Conservation (phyloP, 2,329 filamentous ascomycete genomes). For the Colletotrichum sp. region DNA sequence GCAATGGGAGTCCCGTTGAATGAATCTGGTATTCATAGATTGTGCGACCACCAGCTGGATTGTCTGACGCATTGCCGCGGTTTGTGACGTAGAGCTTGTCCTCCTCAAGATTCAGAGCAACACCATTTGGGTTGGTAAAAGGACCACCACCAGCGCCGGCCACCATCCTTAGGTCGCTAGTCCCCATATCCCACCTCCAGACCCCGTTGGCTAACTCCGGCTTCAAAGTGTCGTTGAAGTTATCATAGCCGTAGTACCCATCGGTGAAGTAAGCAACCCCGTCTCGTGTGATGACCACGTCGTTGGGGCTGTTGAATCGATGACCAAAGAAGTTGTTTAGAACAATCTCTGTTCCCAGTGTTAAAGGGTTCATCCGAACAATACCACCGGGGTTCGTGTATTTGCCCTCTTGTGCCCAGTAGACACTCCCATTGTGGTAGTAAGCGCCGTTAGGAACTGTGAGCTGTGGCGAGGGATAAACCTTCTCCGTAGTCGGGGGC, state of each 20-base stretch:
- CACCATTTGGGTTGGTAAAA: constrained; percentile 24
- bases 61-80: constrained; percentile 18
- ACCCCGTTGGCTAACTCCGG: constrained; percentile 23
- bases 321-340: constrained; percentile 21
- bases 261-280: constrained; percentile 22
- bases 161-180: constrained; percentile 13
- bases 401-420: constrained; percentile 22
- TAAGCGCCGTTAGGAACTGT: constrained; percentile 22
- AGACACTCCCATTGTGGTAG: constrained; percentile 22
- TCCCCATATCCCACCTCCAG: constrained; percentile 21
- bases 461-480: constrained; percentile 19
- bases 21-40: constrained; percentile 17
- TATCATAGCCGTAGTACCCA: constrained; percentile 22
- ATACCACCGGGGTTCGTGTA: constrained; percentile 14
- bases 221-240: constrained; percentile 23
- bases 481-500: constrained; percentile 16
- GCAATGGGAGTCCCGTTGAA: neutral
- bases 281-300: constrained; percentile 17
- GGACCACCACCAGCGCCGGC: constrained; percentile 18
- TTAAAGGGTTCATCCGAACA: constrained; percentile 16
- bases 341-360: constrained; percentile 15
- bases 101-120: constrained; percentile 18
- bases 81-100: constrained; percentile 23
- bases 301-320: constrained; percentile 24
- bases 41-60: constrained; percentile 20